Base-by-base conservation (phyloP, 2,329 filamentous ascomycete species). In the Aspergillus texensis region DNA sequence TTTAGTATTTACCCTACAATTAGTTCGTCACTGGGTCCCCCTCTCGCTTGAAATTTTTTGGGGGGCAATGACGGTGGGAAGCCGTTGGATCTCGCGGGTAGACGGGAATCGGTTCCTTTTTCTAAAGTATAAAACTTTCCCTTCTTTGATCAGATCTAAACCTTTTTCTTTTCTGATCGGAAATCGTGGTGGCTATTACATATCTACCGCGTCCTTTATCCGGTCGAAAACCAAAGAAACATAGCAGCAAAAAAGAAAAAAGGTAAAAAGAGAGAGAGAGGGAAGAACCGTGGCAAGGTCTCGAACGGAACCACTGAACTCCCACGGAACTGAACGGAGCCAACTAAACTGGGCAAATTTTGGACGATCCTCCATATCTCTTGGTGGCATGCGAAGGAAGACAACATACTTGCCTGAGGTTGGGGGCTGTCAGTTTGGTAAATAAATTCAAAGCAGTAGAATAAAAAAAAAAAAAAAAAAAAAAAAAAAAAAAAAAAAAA, bases 301-400 rank as follows among this genome's bases (percentile, higher is more conserved):
- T 24, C 59, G 58, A 64, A 64, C 60, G 64, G 57, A 60, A 46
- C 62, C 64, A 65, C 57, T 50, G 28, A 21, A 53, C 50, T 59
- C 57, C 54, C 54, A 58, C 61, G 59, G 63, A 65, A 64, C 61
- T 62, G 60, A 26, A 39, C 59, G 59, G 62, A 61, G 41, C 48
- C 54, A 16, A 41, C 55, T 32, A 21, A 54, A 45, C 28, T 32
- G 48, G 56, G 36, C 39, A 43, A 62, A 36, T 53, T 52, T 30
- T 56, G 36, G 61, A 48, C 39, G 39, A 58, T 58, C 56, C 3
- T 46, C 19, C 48, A 41, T 48, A 57, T 28, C 48, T 61, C 19
- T 28, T 28, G 26, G 26, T 28, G 52, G 59, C 28, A 45, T 52
- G 24, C 11, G 36, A 19, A 39, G 39, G 16, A n/a, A 41, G n/a